Conservation (phyloP, 2,329 filamentous ascomycete species). For the Paraphoma sp. region DNA sequence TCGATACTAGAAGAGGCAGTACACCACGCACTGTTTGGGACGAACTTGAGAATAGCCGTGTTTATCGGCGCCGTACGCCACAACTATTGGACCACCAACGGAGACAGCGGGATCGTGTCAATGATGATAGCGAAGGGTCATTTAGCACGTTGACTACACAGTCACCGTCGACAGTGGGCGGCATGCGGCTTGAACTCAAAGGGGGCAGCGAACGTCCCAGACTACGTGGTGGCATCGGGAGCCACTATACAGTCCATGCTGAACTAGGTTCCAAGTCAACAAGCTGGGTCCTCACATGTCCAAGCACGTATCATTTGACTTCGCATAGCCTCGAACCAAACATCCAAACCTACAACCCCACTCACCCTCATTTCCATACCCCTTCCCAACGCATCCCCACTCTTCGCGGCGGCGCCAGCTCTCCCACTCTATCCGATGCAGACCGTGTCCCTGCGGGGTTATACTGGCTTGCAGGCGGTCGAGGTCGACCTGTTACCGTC, state of each 20-base stretch:
- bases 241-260: not conserved
- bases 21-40: not conserved
- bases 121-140: not conserved
- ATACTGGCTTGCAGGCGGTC: slow-evolving; percentile 35
- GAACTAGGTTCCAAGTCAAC: not conserved
- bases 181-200: slow-evolving; percentile 8
- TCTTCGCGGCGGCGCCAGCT: slow-evolving; percentile 26
- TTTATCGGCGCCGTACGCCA: not conserved
- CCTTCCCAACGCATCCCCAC: not conserved
- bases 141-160: not conserved
- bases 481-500: slow-evolving; percentile 14
- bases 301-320: not conserved
- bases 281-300: not conserved
- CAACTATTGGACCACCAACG: not conserved
- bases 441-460: slow-evolving; percentile 22
- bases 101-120: not conserved
- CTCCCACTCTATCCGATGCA: slow-evolving; percentile 2
- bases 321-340: too few species aligned
- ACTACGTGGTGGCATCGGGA: slow-evolving; percentile 15
- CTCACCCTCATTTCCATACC: not conserved
- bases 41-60: not conserved
- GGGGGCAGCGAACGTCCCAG: slow-evolving; percentile 3
- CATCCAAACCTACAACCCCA: too few species aligned
- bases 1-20: not conserved
- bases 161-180: not conserved